These are phyloP conservation scores for Physaria fendleri DNA, from an alignment of 345 rosid genomes.

Conservation along the genomic window DNA sequence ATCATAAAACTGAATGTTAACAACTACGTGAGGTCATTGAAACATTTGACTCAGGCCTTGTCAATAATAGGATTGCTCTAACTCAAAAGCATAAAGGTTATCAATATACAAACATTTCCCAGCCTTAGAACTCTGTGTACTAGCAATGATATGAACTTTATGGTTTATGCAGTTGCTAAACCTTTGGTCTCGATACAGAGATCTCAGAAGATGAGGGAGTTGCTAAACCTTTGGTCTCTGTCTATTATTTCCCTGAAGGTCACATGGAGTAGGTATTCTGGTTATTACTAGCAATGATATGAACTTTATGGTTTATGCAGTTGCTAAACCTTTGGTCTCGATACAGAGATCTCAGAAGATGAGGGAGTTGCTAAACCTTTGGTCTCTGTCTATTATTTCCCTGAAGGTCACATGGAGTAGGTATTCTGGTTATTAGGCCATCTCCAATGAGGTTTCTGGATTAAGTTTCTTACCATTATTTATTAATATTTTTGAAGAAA, in stretches of 20 bases:
- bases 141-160: conserved; percentile 1
- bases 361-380: conserved; percentile 31
- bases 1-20: conserved; percentile 64
- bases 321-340: conserved; percentile 56
- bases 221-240: conserved; percentile 36
- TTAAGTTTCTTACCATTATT: no score
- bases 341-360: conserved; percentile 46
- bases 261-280: no score
- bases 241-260: no score
- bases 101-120: conserved; percentile 13
- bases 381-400: no score
- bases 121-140: not conserved
- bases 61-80: conserved; percentile 24
- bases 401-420: no score
- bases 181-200: conserved; percentile 44
- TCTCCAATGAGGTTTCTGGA: no score
- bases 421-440: no score
- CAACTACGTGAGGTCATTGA: conserved; percentile 30
- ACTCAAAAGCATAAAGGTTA: conserved; percentile 41
- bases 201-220: conserved; percentile 39
- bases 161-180: conserved; percentile 52
- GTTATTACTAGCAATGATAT: no score
- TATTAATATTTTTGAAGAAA: no score
- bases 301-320: conserved; percentile 36
- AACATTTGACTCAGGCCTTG: conserved; percentile 27